Conservation (phyloP, 495 filamentous ascomycete species). For the Penicillium taxi region DNA sequence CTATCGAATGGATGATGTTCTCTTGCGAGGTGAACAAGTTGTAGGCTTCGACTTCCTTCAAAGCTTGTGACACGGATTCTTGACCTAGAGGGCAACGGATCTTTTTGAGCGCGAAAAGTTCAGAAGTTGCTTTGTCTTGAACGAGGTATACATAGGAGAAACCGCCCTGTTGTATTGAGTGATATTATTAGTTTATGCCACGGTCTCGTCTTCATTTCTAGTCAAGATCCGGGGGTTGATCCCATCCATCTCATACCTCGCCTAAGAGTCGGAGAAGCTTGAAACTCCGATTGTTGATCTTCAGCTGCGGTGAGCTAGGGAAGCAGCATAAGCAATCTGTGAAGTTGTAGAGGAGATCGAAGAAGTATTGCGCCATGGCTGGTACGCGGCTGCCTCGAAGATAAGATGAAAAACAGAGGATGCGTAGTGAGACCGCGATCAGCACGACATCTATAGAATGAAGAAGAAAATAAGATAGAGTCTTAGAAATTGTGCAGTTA, state of each 20-base stretch:
- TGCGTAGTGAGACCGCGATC: not conserved
- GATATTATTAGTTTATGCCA: constrained; percentile 7
- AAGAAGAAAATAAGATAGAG: too few species aligned
- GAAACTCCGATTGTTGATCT: constrained; percentile 91
- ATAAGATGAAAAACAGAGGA: too few species aligned
- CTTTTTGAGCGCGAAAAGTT: constrained; percentile 93
- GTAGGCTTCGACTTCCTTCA: constrained; percentile 97
- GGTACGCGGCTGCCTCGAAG: not conserved
- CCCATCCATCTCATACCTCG: constrained; percentile 49
- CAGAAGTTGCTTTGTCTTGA: constrained; percentile 71
- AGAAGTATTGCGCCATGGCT: constrained; percentile 74
- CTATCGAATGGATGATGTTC: constrained; percentile 85
- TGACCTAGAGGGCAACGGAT: constrained; percentile 96
- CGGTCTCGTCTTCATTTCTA: constrained; percentile 2
- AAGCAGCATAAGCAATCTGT: constrained; percentile 94
- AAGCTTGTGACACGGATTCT: constrained; percentile 85
- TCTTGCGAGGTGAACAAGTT: constrained; percentile 72
- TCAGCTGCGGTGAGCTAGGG: constrained; percentile 82
- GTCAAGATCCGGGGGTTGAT: not conserved
- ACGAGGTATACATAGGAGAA: constrained; percentile 99
- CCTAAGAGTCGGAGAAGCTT: constrained; percentile 90
- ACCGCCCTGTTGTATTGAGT: constrained; percentile 54
- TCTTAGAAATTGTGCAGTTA: not conserved
- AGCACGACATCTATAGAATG: too few species aligned
- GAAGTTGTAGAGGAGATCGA: constrained; percentile 83